Conservation (phyloP, 2,329 filamentous ascomycete genomes). For the Fusarium sp. region DNA sequence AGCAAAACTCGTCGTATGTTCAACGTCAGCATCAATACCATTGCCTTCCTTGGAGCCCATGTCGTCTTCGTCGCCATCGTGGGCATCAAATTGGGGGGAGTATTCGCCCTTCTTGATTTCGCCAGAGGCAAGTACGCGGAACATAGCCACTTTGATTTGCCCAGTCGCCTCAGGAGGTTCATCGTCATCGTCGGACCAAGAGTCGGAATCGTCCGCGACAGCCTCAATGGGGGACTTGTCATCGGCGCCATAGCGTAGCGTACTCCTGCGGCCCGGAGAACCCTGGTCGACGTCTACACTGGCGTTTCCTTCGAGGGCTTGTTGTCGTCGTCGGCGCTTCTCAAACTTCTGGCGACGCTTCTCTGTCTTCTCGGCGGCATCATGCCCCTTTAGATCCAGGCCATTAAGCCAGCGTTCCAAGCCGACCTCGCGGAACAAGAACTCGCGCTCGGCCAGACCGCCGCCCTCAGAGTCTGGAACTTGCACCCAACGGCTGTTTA, state of each 20-base stretch:
- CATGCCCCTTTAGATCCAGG: slow-evolving; percentile 91
- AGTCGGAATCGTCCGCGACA: slow-evolving; percentile 76
- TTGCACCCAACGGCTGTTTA: slow-evolving; percentile 98
- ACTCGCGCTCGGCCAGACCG: slow-evolving; percentile 94
- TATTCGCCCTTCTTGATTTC: slow-evolving; percentile 99
- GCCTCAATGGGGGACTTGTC: slow-evolving; percentile 80
- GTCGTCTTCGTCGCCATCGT: slow-evolving; percentile 89
- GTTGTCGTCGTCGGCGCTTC: slow-evolving; percentile 74
- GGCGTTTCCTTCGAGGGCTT: slow-evolving; percentile 57
- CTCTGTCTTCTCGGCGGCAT: slow-evolving; percentile 90
- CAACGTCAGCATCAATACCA: slow-evolving; percentile 82
- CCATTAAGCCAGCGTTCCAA: slow-evolving; percentile 97
- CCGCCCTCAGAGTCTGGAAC: slow-evolving; percentile 92
- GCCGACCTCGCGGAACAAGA: slow-evolving; percentile 96
- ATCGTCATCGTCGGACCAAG: slow-evolving; percentile 83
- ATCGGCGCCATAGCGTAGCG: slow-evolving; percentile 85
- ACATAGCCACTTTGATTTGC: slow-evolving; percentile 98
- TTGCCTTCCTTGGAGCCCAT: slow-evolving; percentile 63
- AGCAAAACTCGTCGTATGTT: slow-evolving; percentile 97
- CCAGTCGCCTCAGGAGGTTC: slow-evolving; percentile 93
- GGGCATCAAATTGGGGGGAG: slow-evolving; percentile 95
- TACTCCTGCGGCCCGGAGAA: slow-evolving; percentile 63
- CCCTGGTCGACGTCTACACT: slow-evolving; percentile 56
- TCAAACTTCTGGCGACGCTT: slow-evolving; percentile 86
- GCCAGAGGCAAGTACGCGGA: slow-evolving; percentile 92